Conservation (phyloP, 2,329 filamentous ascomycete genomes). For the Nemania diffusa region DNA sequence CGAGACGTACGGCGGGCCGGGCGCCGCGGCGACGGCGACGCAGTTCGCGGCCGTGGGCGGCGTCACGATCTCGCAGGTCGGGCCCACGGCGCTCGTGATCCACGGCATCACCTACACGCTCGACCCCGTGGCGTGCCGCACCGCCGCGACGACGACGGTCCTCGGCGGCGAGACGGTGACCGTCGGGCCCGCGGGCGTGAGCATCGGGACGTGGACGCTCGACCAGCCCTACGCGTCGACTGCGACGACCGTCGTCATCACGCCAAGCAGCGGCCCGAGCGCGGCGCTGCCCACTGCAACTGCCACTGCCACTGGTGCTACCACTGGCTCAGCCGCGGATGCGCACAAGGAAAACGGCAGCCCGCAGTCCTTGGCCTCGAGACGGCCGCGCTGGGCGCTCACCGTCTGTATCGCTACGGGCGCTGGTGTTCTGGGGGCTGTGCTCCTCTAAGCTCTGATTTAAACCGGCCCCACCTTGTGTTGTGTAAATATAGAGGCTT, state of each 20-base stretch:
- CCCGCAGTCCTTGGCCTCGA: conserved; percentile 27
- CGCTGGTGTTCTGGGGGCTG: conserved; percentile 50
- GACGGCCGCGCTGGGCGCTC: conserved; percentile 31
- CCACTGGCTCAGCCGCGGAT: conserved; percentile 2
- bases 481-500: not conserved
- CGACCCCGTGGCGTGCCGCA: conserved; percentile 52
- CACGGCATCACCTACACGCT: conserved; percentile 62
- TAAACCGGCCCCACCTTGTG: conserved; percentile 22
- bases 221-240: conserved; percentile 58
- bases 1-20: conserved; percentile 56
- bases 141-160: conserved; percentile 55
- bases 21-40: conserved; percentile 51
- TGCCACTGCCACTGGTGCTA: conserved; percentile 15
- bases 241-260: conserved; percentile 56
- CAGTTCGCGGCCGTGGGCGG: conserved; percentile 62
- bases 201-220: conserved; percentile 58
- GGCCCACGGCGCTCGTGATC: conserved; percentile 61
- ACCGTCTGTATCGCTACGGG: conserved; percentile 53
- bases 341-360: conserved; percentile 37
- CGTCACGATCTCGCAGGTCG: conserved; percentile 62
- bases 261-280: conserved; percentile 42
- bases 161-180: conserved; percentile 63
- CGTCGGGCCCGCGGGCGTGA: conserved; percentile 62
- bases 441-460: conserved; percentile 36
- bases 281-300: conserved; percentile 37